Base-by-base conservation (phyloP, 192 early-diverging fungal genomes). In the Phlyctochytrium bullatum region DNA sequence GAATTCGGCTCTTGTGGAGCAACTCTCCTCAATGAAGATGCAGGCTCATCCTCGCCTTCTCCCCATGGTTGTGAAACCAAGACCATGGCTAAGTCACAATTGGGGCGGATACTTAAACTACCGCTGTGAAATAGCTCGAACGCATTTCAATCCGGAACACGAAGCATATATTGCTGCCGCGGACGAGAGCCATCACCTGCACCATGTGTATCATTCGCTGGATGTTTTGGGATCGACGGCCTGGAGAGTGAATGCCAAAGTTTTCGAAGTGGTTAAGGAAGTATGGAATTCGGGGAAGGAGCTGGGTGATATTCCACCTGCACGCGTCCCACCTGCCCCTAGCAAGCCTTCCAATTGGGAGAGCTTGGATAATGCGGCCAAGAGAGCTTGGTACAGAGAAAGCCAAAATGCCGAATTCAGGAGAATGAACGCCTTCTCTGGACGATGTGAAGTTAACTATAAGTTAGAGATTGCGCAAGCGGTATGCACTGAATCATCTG, bases 381-480 rank as follows among this genome's bases (percentile, higher is more conserved):
- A 54, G 54, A 31, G 36, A 31, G 50, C 51, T 59, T 80, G 76
- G 62, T 72, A 87, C 62, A 62, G 73, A 2, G 69, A 53, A 36
- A n/a, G 2, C 2, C n/a, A 59, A n/a, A 71, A 71, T 36, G 36
- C 73, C 16, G 34, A 69, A 17, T 34, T 65, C 10, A 83, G 80
- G 35, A 71, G 89, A 73, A 75, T 75, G 29, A 77, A 88, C 36
- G 82, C 78, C 25, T 93, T 93, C 75, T 92, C 91, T 68, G 78
- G 88, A 67, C 86, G 96, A 58, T 96, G 93, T 66, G 88, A 91
- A 74, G 89, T 88, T 63, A 97, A 96, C 78, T 96, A 96, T 82
- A 94, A 94, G 79, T 83, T 98, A 29, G 94, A 95, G 75, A 95
- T 95, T 77, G 96, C 96, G 12, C 76, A 86, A 62, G 89, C 93